Evolutionary conservation across 1,139 yeast species (phyloP).

Genomic region (Pichia sp.): DNA sequence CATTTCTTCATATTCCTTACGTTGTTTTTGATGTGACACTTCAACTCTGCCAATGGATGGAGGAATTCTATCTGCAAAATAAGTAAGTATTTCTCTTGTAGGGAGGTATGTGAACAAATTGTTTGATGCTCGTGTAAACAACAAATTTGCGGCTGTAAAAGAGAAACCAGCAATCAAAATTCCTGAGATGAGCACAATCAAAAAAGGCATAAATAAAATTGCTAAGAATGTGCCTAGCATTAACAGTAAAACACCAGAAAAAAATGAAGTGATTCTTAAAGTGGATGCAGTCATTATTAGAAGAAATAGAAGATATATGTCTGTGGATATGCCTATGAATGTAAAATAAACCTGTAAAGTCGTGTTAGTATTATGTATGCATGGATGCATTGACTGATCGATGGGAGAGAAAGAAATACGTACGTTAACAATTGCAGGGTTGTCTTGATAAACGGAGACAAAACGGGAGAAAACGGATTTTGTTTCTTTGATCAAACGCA

Average conservation of each 20-base stretch:
- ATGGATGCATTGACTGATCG: too few relatives aligned
- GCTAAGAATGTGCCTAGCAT: neutral
- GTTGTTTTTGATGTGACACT: conserved; percentile 11
- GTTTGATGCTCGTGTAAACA: neutral
- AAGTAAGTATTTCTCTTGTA: conserved; percentile 17
- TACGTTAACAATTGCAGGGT: conserved; percentile 8
- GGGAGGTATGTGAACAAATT: conserved; percentile 7
- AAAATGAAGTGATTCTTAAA: neutral
- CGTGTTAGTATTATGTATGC: conserved; percentile 1
- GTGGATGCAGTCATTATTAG: conserved; percentile 3
- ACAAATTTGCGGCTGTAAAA: neutral
- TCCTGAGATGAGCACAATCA: conserved; percentile 3
- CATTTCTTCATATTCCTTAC: conserved; percentile 1
- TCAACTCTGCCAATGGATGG: conserved; percentile 29
- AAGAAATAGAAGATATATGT: neutral
- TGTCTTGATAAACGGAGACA: neutral
- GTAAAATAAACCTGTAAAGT: conserved; percentile 6
- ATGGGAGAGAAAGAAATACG: neutral
- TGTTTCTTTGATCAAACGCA: neutral
- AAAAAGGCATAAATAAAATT: conserved; percentile 7
- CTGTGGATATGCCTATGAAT: conserved; percentile 1
- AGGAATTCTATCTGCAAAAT: conserved; percentile 27
- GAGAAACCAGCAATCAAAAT: conserved; percentile 4
- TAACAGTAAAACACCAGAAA: neutral
- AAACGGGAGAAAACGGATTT: neutral